phyloP scores from a whole-genome alignment of 805 yeast genomes.

The Candida insectalens region DNA sequence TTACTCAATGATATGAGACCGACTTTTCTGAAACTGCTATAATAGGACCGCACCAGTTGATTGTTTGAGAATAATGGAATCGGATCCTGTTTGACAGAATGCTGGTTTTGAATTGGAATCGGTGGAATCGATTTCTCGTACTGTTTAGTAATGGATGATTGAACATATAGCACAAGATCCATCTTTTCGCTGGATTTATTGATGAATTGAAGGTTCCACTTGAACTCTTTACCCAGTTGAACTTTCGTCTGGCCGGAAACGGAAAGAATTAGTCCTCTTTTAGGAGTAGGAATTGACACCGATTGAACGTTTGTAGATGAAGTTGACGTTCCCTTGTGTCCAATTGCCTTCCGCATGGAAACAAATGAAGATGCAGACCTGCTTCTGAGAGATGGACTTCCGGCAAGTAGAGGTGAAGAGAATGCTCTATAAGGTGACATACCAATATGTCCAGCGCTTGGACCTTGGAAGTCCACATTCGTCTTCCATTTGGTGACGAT shows the following conservation, averaged over 20 bases:
- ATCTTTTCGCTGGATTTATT: constrained; percentile 45
- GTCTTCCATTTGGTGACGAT: constrained; percentile 29
- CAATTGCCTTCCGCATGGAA: constrained; percentile 12
- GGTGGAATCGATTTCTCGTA: constrained; percentile 28
- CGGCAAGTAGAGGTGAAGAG: constrained; percentile 1
- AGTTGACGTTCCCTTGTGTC: constrained; percentile 11
- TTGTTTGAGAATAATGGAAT: constrained; percentile 21
- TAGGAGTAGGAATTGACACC: constrained; percentile 6
- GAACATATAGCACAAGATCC: constrained; percentile 41
- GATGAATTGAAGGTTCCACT: constrained; percentile 58
- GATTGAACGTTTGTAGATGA: constrained; percentile 13
- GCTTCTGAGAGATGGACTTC: constrained; percentile 2
- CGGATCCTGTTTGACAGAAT: constrained; percentile 13
- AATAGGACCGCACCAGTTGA: constrained; percentile 18
- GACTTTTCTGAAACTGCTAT: constrained; percentile 30
- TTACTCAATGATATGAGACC: constrained; percentile 60
- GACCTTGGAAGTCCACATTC: constrained; percentile 16
- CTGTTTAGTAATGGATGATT: constrained; percentile 24
- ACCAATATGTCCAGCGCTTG: not conserved
- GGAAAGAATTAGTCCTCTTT: constrained; percentile 35
- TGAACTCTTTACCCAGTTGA: constrained; percentile 47
- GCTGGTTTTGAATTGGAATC: constrained; percentile 20
- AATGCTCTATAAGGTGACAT: not conserved
- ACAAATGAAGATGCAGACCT: constrained; percentile 15
- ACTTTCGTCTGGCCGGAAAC: constrained; percentile 56